A percentile compares a stretch with the other conserved stretches of the same genome.
phyloP scores from a whole-genome alignment of 148 eudicot genomes.

The Vaccinium myrtillus region DNA sequence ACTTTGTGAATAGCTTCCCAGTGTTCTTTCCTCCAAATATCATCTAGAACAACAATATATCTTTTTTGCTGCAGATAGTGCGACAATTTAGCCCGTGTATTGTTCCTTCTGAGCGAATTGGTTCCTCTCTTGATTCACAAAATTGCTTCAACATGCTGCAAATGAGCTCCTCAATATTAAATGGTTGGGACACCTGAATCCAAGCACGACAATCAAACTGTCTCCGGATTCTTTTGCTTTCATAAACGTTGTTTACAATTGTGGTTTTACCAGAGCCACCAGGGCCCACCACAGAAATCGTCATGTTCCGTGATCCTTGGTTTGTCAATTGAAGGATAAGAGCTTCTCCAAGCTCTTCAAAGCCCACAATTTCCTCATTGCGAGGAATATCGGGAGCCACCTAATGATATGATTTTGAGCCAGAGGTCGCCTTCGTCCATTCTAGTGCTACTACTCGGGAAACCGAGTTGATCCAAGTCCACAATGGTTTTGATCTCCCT shows the following conservation, averaged over 20 bases:
- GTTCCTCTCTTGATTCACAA: neutral
- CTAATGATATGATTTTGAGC: neutral
- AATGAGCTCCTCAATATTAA: neutral
- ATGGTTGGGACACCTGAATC: constrained; percentile 14
- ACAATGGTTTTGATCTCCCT: neutral
- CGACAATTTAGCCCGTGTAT: neutral
- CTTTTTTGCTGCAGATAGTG: constrained; percentile 13
- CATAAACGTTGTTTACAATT: constrained; percentile 19
- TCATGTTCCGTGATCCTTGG: neutral
- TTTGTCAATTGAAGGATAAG: neutral
- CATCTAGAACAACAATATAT: constrained; percentile 22
- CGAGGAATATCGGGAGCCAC: neutral
- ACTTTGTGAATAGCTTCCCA: constrained; percentile 12
- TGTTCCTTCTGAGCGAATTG: neutral
- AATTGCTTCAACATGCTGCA: neutral
- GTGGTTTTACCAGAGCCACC: constrained; percentile 30
- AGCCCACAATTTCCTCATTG: constrained; percentile 22
- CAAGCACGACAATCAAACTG: constrained; percentile 32
- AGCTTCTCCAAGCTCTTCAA: neutral
- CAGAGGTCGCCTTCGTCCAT: neutral
- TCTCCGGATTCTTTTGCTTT: neutral
- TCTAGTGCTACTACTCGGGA: neutral
- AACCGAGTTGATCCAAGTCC: neutral
- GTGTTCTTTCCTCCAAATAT: constrained; percentile 16
- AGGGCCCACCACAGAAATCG: constrained; percentile 27